A percentile compares a stretch with the other conserved stretches of the same genome.
Evolutionary conservation across 306 rosid genomes (phyloP).

Genomic region (Casuarina glauca): DNA sequence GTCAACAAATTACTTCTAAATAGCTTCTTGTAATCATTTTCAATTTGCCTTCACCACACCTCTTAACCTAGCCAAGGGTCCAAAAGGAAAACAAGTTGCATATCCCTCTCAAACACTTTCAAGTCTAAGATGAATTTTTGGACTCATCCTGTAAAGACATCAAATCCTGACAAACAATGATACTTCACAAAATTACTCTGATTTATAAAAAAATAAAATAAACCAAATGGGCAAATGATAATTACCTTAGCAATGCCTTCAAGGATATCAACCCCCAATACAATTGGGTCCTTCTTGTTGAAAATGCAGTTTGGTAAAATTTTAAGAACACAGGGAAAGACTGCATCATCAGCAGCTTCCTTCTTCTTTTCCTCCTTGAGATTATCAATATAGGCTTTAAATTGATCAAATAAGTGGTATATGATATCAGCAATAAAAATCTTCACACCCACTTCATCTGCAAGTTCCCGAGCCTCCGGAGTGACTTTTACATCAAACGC

Average conservation of each 20-base stretch:
- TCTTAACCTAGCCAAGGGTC: neutral
- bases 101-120: neutral
- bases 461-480: conserved; percentile 87
- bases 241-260: conserved; percentile 91
- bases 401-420: conserved; percentile 88
- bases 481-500: conserved; percentile 99
- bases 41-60: neutral
- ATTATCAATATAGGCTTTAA: conserved; percentile 86
- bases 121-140: neutral
- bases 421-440: conserved; percentile 90
- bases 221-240: conserved; percentile 6
- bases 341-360: conserved; percentile 92
- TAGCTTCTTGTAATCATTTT: neutral
- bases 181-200: conserved; percentile 9
- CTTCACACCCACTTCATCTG: conserved; percentile 81
- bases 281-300: conserved; percentile 97
- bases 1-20: neutral
- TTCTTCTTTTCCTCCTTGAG: conserved; percentile 91
- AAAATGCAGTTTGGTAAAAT: conserved; percentile 82
- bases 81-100: neutral
- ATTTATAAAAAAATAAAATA: neutral
- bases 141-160: neutral
- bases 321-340: conserved; percentile 82
- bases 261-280: conserved; percentile 89
- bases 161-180: conserved; percentile 3